Percentiles rank a stretch among this genome's conserved stretches.
These are phyloP conservation scores for Triadica sebifera DNA, from an alignment of 345 rosid species.

Conservation along the genomic window DNA sequence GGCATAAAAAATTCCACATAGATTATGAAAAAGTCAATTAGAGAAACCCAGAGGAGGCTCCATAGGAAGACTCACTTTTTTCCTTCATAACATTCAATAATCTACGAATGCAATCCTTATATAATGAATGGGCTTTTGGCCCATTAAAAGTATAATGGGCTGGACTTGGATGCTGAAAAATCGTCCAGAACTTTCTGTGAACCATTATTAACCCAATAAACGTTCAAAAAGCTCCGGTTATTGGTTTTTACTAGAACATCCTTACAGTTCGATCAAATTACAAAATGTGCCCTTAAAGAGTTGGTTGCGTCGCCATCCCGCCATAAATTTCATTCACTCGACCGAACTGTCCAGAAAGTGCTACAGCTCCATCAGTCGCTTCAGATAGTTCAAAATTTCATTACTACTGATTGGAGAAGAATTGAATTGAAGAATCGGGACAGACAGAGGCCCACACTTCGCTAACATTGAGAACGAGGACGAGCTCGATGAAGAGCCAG, in stretches of 20 bases:
- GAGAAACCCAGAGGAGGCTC: too few relatives aligned
- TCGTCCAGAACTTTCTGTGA: not conserved
- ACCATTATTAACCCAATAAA: not conserved
- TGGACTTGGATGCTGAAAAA: too few relatives aligned
- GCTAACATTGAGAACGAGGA: slow-evolving; percentile 35
- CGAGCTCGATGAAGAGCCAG: slow-evolving; percentile 60
- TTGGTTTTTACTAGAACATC: not conserved
- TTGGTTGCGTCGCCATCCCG: slow-evolving; percentile 11
- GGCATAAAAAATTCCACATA: too few relatives aligned
- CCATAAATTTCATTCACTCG: not conserved
- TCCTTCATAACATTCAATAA: too few relatives aligned
- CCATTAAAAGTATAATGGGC: too few relatives aligned
- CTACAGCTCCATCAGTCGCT: not conserved
- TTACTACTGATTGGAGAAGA: not conserved
- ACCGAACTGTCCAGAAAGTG: not conserved
- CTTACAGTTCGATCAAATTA: not conserved
- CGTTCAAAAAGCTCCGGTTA: not conserved
- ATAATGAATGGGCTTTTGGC: too few relatives aligned
- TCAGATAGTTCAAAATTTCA: not conserved
- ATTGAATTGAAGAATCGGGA: slow-evolving; percentile 12
- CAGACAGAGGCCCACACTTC: slow-evolving; percentile 24
- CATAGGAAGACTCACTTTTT: too few relatives aligned
- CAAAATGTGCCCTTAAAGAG: not conserved
- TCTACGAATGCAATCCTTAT: too few relatives aligned
- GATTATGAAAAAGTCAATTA: too few relatives aligned